These are phyloP conservation scores for Ashbya aceris DNA, from an alignment of 1,139 yeast genomes.

Conservation along the genomic window DNA sequence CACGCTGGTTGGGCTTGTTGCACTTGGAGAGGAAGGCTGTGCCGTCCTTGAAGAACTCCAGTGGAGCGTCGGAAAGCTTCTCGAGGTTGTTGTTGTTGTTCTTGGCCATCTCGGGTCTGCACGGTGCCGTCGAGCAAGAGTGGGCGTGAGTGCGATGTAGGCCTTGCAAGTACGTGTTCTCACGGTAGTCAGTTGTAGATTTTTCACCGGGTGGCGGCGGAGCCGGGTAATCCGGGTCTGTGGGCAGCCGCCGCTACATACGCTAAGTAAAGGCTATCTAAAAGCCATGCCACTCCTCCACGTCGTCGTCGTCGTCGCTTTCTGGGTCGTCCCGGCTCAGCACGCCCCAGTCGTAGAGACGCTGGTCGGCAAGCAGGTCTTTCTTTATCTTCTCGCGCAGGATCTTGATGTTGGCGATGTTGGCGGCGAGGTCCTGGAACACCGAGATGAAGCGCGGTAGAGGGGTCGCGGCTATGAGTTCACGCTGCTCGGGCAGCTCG, in stretches of 20 bases:
- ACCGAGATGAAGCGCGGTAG: constrained; percentile 47
- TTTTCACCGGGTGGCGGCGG: neutral
- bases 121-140: neutral
- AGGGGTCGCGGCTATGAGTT: constrained; percentile 42
- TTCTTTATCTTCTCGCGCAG: constrained; percentile 55
- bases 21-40: constrained; percentile 80
- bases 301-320: constrained; percentile 26
- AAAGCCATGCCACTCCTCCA: constrained; percentile 48
- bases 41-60: constrained; percentile 87
- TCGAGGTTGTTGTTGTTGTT: constrained; percentile 38
- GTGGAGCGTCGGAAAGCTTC: constrained; percentile 80
- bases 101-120: constrained; percentile 21
- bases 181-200: neutral
- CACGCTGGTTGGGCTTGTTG: constrained; percentile 86
- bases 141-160: neutral
- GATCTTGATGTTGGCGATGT: constrained; percentile 46
- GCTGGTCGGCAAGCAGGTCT: constrained; percentile 56
- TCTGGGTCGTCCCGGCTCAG: constrained; percentile 18
- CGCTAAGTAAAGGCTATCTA: constrained; percentile 13
- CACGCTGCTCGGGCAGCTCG: constrained; percentile 27
- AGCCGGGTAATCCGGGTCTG: neutral
- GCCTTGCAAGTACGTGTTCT: neutral
- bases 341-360: constrained; percentile 61
- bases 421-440: constrained; percentile 42
- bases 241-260: neutral